Base-by-base conservation (phyloP, 805 yeast genomes). In the Candida suzukii region DNA sequence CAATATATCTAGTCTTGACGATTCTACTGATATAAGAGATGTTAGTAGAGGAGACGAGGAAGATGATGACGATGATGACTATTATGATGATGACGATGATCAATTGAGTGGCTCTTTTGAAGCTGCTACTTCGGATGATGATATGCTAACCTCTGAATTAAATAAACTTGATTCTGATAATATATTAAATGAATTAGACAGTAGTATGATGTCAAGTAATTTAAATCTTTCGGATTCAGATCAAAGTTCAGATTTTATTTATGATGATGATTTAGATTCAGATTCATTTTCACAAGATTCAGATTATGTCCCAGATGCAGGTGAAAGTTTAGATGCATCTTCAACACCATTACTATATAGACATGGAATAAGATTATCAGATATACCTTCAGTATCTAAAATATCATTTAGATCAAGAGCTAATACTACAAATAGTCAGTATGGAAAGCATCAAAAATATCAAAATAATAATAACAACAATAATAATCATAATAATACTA, bases 261-360 rank as follows among this genome's bases (percentile, higher is more conserved):
- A 37, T 33, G 43, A 38, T 4, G 43, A 43, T 27, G 50, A 45
- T 22, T 48, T 57, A 19, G 63, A 57, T 27, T 56, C 59, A 0
- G 65, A 57, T 35, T 57, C 56, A 35, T 55, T 47, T 27, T 38
- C 55, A 4, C 46, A 51, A 19, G 58, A 58, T 32, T 57, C 59
- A 4, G 56, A 54, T 38, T 43, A 49, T 26, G 19, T 47, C 8
- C 50, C 46, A 0, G 57, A 33, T 13, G 32, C 12, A 14, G 38
- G 27, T 13, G 56, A 48, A 7, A 51, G 49, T 35, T 24, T 44
- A 9, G 41, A 39, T 16, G 45, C 41, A 18, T 44, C 47, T 6
- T 40, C 17, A 10, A 29, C 32, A 4, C 32, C 32, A 29, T 29
- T 29, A n/a, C n/a, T 29, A n/a, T 35, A 35, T 13, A 35, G 28